Percentiles rank a stretch among this genome's conserved stretches.
Conservation (phyloP, 345 rosid genomes). For the Populus deltoides region DNA sequence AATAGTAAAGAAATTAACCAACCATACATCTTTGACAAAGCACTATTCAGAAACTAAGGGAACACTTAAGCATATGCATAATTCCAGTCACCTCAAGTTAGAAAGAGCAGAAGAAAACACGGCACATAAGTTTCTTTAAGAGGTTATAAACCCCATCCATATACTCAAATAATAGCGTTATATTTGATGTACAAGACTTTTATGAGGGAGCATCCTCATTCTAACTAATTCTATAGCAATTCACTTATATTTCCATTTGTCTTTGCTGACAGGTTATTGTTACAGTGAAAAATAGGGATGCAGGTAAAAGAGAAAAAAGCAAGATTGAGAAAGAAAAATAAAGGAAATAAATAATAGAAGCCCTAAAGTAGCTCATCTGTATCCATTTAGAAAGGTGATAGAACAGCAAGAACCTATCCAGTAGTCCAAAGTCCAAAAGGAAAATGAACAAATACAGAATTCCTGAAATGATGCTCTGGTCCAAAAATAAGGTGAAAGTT, state of each 20-base stretch:
- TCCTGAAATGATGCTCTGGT: not conserved
- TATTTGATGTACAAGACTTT: no score
- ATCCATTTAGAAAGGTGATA: not conserved
- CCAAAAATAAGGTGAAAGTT: not conserved
- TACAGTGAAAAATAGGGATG: not conserved
- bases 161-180: not conserved
- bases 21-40: constrained; percentile 4
- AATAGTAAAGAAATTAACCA: not conserved
- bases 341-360: no score
- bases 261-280: not conserved
- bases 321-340: not conserved
- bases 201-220: not conserved
- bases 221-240: not conserved
- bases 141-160: no score
- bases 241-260: not conserved
- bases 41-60: not conserved
- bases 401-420: not conserved
- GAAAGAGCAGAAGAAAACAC: not conserved
- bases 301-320: not conserved
- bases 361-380: not conserved
- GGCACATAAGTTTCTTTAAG: not conserved
- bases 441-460: not conserved
- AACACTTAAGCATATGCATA: not conserved
- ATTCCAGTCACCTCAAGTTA: not conserved
- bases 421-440: not conserved